Conservation (phyloP, 257 asterid genomes). For the Henckelia pumila region DNA sequence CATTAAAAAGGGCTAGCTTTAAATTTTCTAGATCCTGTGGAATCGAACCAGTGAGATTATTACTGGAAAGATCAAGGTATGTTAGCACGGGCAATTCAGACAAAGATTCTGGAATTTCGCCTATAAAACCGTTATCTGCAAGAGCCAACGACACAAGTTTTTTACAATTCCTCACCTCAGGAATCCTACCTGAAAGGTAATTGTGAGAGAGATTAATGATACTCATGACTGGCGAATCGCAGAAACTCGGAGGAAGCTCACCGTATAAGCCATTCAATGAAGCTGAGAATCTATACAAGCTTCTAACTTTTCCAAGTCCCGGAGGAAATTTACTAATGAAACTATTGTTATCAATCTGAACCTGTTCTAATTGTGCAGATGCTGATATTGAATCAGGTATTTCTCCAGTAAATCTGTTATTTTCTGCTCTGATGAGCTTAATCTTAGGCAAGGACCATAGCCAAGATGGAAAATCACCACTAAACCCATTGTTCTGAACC, state of each 20-base stretch:
- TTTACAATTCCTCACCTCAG: slow-evolving; percentile 61
- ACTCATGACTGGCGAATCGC: slow-evolving; percentile 85
- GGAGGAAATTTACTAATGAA: slow-evolving; percentile 53
- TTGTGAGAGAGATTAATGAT: slow-evolving; percentile 70
- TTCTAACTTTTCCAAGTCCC: slow-evolving; percentile 60
- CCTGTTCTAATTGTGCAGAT: slow-evolving; percentile 77
- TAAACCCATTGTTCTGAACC: slow-evolving; percentile 73
- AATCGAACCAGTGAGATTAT: slow-evolving; percentile 67
- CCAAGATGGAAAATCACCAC: slow-evolving; percentile 60
- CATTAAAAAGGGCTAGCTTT: slow-evolving; percentile 82
- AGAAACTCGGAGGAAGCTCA: slow-evolving; percentile 73
- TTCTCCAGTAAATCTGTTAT: slow-evolving; percentile 69
- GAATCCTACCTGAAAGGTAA: slow-evolving; percentile 58
- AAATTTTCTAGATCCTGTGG: slow-evolving; percentile 64
- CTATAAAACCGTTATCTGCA: slow-evolving; percentile 57
- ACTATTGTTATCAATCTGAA: slow-evolving; percentile 82
- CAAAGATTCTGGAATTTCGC: slow-evolving; percentile 70
- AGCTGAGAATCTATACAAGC: slow-evolving; percentile 77
- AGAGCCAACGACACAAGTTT: slow-evolving; percentile 69
- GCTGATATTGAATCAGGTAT: slow-evolving; percentile 70
- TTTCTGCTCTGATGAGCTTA: slow-evolving; percentile 76
- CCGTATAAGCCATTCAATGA: slow-evolving; percentile 64
- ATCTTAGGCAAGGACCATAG: slow-evolving; percentile 71
- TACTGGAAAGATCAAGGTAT: slow-evolving; percentile 74
- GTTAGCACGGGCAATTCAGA: slow-evolving; percentile 71